phyloP scores from a whole-genome alignment of 129 eudicot genomes.

The Deinandra increscens region DNA sequence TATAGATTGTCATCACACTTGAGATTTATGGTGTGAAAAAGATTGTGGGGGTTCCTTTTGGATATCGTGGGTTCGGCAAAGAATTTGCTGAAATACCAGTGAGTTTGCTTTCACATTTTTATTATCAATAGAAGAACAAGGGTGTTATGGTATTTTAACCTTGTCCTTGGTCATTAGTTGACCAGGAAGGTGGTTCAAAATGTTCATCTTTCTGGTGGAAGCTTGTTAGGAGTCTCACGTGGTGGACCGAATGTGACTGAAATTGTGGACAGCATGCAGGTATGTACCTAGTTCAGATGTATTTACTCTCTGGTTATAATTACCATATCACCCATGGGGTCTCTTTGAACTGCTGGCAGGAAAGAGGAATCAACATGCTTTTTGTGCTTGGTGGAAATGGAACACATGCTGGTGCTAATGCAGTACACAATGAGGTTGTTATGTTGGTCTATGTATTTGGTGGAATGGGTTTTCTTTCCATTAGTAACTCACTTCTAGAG shows the following conservation, averaged over 20 bases:
- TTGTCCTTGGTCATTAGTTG: slow-evolving; percentile 45
- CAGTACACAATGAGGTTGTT: slow-evolving; percentile 84
- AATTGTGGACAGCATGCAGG: slow-evolving; percentile 98
- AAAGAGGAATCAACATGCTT: slow-evolving; percentile 94
- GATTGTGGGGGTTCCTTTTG: slow-evolving; percentile 93
- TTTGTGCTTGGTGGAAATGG: slow-evolving; percentile 99
- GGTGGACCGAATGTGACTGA: slow-evolving; percentile 82
- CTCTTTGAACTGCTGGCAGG: slow-evolving; percentile 47
- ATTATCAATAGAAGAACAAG: not conserved
- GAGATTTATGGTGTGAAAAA: slow-evolving; percentile 96
- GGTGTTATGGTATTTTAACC: slow-evolving; percentile 13
- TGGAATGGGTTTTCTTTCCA: not conserved
- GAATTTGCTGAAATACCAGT: slow-evolving; percentile 81
- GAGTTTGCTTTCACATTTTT: slow-evolving; percentile 36
- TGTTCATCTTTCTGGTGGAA: slow-evolving; percentile 97
- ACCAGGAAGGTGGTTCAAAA: slow-evolving; percentile 94
- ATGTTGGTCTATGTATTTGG: not conserved
- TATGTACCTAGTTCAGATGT: slow-evolving; percentile 23
- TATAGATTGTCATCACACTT: slow-evolving; percentile 93
- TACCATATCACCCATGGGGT: not conserved
- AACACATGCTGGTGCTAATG: slow-evolving; percentile 98
- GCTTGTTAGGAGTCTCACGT: slow-evolving; percentile 97
- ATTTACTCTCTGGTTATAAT: slow-evolving; percentile 1
- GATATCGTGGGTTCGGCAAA: slow-evolving; percentile 92
- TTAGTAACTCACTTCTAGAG: not conserved